Conservation (phyloP, 345 rosid genomes). For the Gossypium raimondii region DNA sequence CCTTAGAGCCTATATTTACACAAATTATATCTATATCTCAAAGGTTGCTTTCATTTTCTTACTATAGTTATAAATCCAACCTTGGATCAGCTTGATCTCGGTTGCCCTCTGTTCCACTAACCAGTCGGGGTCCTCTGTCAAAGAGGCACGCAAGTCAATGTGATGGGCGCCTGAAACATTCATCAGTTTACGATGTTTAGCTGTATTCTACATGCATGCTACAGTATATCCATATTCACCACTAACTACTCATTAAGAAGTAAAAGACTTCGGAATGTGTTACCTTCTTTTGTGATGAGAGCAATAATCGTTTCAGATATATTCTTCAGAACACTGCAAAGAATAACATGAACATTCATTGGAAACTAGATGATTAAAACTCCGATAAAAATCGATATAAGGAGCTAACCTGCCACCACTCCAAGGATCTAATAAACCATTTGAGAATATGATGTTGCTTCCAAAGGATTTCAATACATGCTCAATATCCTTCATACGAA, state of each 20-base stretch:
- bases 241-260: background rate
- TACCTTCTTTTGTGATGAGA: conserved; percentile 87
- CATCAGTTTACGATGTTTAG: background rate
- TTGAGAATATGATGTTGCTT: conserved; percentile 92
- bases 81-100: conserved; percentile 64
- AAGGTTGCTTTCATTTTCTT: conserved; percentile 30
- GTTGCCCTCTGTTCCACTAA: conserved; percentile 65
- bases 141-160: conserved; percentile 73
- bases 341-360: conserved; percentile 22
- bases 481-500: conserved; percentile 55
- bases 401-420: conserved; percentile 80
- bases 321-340: conserved; percentile 73
- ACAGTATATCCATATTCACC: background rate
- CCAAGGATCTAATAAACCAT: conserved; percentile 94
- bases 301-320: conserved; percentile 72
- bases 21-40: conserved; percentile 21
- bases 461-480: conserved; percentile 62
- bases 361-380: background rate
- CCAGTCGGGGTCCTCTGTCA: conserved; percentile 72
- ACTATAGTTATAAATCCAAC: conserved; percentile 55
- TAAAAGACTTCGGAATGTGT: conserved; percentile 12
- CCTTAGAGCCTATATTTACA: background rate
- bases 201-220: background rate
- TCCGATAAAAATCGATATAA: background rate
- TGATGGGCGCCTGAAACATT: conserved; percentile 74